phyloP scores from a whole-genome alignment of 2,329 filamentous ascomycete genomes.

The Cytospora paraplurivora region DNA sequence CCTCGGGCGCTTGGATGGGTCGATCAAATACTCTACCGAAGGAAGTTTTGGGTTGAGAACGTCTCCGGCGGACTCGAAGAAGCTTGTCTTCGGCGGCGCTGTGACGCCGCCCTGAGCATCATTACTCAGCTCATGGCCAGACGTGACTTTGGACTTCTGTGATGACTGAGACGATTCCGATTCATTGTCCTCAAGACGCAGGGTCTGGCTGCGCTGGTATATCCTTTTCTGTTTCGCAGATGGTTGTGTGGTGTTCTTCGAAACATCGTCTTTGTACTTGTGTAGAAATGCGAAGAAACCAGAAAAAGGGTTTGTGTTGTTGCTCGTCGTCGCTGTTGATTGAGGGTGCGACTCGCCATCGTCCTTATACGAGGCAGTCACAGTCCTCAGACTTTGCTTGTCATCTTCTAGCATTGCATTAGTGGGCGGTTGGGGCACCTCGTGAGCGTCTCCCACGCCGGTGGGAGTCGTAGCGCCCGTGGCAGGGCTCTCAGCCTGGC shows the following conservation, averaged over 20 bases:
- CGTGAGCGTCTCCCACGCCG: conserved; percentile 44
- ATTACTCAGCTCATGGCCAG: conserved; percentile 52
- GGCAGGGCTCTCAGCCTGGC: conserved; percentile 22
- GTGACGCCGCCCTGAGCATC: conserved; percentile 50
- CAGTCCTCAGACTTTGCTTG: conserved; percentile 55
- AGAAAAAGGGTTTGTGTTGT: conserved; percentile 54
- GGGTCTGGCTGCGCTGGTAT: conserved; percentile 76
- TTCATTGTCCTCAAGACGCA: conserved; percentile 49
- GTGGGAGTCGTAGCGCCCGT: conserved; percentile 41
- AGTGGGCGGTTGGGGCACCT: conserved; percentile 71
- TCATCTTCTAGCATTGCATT: conserved; percentile 71
- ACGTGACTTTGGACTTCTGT: conserved; percentile 48
- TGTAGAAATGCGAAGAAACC: conserved; percentile 73
- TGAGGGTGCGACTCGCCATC: conserved; percentile 32
- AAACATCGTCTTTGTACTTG: conserved; percentile 52
- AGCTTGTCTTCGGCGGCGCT: conserved; percentile 84
- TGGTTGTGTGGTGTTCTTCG: conserved; percentile 52
- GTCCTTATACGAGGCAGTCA: conserved; percentile 40
- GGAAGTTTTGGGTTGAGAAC: conserved; percentile 88
- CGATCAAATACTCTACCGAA: conserved; percentile 76
- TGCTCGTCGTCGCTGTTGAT: conserved; percentile 41
- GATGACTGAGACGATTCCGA: conserved; percentile 37
- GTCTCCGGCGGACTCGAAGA: conserved; percentile 94
- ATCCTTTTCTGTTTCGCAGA: conserved; percentile 66
- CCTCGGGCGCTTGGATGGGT: conserved; percentile 77